These are phyloP conservation scores for Cyphellophora europaea DNA, from an alignment of 2,329 filamentous ascomycete genomes.

Conservation along the genomic window DNA sequence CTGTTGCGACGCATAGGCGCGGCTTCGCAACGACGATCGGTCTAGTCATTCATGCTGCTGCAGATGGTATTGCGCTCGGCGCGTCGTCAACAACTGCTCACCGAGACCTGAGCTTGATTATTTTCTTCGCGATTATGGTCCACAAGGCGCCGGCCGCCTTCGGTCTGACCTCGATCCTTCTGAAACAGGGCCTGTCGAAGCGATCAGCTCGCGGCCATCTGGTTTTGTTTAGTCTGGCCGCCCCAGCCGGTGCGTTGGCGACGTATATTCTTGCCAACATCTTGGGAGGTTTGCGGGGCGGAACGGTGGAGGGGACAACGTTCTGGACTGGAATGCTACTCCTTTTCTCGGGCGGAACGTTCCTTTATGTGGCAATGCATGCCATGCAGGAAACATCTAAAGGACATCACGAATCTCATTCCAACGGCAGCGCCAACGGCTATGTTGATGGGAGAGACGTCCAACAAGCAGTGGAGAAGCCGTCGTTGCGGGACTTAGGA, in stretches of 20 bases:
- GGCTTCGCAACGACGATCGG: conserved; percentile 80
- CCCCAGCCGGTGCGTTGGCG: conserved; percentile 71
- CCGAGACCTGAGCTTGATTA: conserved; percentile 72
- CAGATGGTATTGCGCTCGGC: conserved; percentile 91
- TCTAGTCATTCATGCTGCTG: conserved; percentile 89
- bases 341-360: conserved; percentile 92
- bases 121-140: conserved; percentile 94
- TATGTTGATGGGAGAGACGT: conserved; percentile 28
- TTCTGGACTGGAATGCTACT: conserved; percentile 91
- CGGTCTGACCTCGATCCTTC: conserved; percentile 77
- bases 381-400: conserved; percentile 68
- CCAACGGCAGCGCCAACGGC: conserved; percentile 32
- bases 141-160: conserved; percentile 96
- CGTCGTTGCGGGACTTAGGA: conserved; percentile 34
- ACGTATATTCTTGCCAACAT: conserved; percentile 76
- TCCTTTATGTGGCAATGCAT: conserved; percentile 98
- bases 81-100: conserved; percentile 71
- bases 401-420: conserved; percentile 27
- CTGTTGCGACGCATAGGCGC: conserved; percentile 41
- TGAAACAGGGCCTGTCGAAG: conserved; percentile 87
- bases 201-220: conserved; percentile 75
- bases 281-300: conserved; percentile 44
- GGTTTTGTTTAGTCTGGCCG: conserved; percentile 82
- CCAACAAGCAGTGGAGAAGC: conserved; percentile 22
- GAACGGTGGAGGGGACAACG: conserved; percentile 51